Conservation (phyloP, 2,329 filamentous ascomycete genomes). For the Pseudocercospora cruenta region DNA sequence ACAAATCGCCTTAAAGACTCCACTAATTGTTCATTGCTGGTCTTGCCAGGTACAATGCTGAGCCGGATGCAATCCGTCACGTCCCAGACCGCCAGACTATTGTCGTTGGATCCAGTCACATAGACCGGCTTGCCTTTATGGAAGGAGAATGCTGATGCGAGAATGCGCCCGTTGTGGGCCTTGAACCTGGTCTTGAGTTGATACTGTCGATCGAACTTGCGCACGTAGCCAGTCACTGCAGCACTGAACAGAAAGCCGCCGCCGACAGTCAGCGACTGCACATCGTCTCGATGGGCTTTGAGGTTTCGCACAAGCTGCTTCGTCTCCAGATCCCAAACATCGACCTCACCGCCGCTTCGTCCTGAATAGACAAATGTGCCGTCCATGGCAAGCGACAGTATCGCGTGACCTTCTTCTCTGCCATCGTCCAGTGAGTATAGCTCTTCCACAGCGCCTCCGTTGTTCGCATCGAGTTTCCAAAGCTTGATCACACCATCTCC, state of each 20-base stretch:
- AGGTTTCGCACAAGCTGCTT: constrained; percentile 86
- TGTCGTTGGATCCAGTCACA: constrained; percentile 92
- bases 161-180: constrained; percentile 83
- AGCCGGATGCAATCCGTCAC: constrained; percentile 60
- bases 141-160: constrained; percentile 77
- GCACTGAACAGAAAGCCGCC: constrained; percentile 86
- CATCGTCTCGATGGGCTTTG: constrained; percentile 76
- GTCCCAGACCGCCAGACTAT: constrained; percentile 86
- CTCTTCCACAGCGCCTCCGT: constrained; percentile 67
- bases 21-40: constrained; percentile 66
- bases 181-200: constrained; percentile 77
- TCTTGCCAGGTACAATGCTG: constrained; percentile 52
- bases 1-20: constrained; percentile 78
- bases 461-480: constrained; percentile 73
- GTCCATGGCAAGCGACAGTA: constrained; percentile 81
- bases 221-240: constrained; percentile 75
- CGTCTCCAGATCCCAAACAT: constrained; percentile 96
- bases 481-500: constrained; percentile 93
- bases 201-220: constrained; percentile 81
- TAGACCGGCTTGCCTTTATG: constrained; percentile 77
- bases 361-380: constrained; percentile 92
- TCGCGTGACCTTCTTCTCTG: constrained; percentile 60
- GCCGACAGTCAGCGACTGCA: constrained; percentile 84
- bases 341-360: constrained; percentile 82
- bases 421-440: constrained; percentile 69